Evolutionary conservation across 805 yeast genomes (phyloP).

Genomic region (Pichia manshurica): DNA sequence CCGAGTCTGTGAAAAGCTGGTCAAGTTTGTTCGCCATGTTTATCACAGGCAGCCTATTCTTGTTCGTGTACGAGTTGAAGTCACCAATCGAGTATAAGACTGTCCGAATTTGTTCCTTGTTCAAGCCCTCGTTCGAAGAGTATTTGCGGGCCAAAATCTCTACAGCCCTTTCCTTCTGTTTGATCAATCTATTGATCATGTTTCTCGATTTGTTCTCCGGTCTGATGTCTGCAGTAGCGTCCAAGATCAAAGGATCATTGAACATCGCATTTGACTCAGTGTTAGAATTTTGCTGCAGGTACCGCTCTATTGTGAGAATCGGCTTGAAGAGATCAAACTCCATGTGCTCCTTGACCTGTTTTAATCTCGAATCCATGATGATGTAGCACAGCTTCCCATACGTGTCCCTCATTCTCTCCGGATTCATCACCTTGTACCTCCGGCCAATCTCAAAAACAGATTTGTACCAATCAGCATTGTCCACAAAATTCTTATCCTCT

Average conservation of each 20-base stretch:
- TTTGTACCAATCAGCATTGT: constrained; percentile 70
- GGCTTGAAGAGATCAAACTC: constrained; percentile 75
- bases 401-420: constrained; percentile 71
- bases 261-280: constrained; percentile 38
- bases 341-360: constrained; percentile 64
- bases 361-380: constrained; percentile 77
- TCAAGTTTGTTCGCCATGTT: constrained; percentile 54
- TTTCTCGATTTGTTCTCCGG: constrained; percentile 52
- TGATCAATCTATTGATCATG: constrained; percentile 53
- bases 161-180: constrained; percentile 62
- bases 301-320: constrained; percentile 50
- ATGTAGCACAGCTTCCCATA: constrained; percentile 77
- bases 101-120: constrained; percentile 62
- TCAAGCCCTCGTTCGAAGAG: constrained; percentile 34
- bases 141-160: constrained; percentile 51
- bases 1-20: constrained; percentile 35
- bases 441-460: constrained; percentile 71
- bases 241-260: constrained; percentile 50
- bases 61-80: constrained; percentile 63
- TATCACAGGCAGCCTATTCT: constrained; percentile 62
- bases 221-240: constrained; percentile 64
- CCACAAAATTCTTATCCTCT: constrained; percentile 60
- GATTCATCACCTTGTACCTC: constrained; percentile 78
- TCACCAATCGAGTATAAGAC: constrained; percentile 75
- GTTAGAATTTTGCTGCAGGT: constrained; percentile 20